Percentiles rank a stretch among this genome's conserved stretches.
Evolutionary conservation across 768 basidiomycete species (phyloP).

Genomic region (Chalciporus chontae): DNA sequence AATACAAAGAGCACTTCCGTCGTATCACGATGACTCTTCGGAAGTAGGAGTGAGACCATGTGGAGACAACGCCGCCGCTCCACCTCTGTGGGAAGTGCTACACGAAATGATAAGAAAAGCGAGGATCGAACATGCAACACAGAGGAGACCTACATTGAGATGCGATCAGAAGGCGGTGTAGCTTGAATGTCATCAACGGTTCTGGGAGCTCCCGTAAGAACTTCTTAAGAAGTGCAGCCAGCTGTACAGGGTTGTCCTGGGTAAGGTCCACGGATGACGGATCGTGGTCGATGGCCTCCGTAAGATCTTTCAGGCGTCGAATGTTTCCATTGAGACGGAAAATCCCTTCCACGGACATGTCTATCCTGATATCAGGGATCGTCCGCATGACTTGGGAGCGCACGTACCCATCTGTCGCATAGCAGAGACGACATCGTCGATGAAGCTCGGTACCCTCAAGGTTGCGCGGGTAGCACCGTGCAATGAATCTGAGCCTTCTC

Average conservation of each 20-base stretch:
- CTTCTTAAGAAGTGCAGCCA: conserved; percentile 95
- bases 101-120: conserved; percentile 12
- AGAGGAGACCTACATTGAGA: conserved; percentile 68
- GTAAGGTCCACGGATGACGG: conserved; percentile 86
- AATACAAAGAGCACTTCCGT: conserved; percentile 98
- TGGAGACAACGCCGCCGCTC: conserved; percentile 85
- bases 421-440: conserved; percentile 96
- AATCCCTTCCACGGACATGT: conserved; percentile 99
- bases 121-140: neutral
- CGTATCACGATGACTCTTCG: conserved; percentile 93
- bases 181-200: conserved; percentile 90
- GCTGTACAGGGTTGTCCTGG: conserved; percentile 93
- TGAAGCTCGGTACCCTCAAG: conserved; percentile 91
- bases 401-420: conserved; percentile 97
- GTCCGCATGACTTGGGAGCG: conserved; percentile 1
- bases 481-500: conserved; percentile 93
- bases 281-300: conserved; percentile 94
- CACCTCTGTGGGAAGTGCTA: conserved; percentile 68
- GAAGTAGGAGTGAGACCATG: conserved; percentile 79
- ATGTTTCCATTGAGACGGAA: conserved; percentile 99
- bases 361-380: conserved; percentile 37
- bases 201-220: conserved; percentile 96
- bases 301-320: conserved; percentile 83
- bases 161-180: conserved; percentile 84
- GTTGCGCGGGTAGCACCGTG: conserved; percentile 84